Conservation (phyloP, 192 early-diverging fungal genomes). For the Funneliformis geosporum region DNA sequence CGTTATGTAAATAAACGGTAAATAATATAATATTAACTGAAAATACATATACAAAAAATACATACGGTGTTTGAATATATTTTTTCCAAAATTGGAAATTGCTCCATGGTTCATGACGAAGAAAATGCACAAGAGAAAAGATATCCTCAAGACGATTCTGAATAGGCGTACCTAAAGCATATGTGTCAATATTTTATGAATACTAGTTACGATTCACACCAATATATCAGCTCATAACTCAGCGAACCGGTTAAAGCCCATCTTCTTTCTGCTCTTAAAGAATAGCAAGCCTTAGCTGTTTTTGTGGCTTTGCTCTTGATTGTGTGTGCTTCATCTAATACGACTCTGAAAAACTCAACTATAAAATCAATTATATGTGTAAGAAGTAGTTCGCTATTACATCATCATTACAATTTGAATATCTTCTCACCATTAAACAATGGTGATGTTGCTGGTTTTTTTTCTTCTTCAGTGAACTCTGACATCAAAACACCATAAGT, state of each 20-base stretch:
- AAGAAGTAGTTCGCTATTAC: not conserved
- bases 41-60: slow-evolving; percentile 36
- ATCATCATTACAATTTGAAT: not conserved
- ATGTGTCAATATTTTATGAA: not conserved
- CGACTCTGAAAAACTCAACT: slow-evolving; percentile 81
- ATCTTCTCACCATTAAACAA: not conserved
- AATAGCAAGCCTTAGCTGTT: slow-evolving; percentile 72
- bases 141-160: slow-evolving; percentile 85
- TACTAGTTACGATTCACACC: not conserved
- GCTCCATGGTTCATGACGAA: slow-evolving; percentile 69
- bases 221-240: not conserved
- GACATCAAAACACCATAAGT: slow-evolving; percentile 54
- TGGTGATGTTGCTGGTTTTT: not conserved
- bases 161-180: slow-evolving; percentile 77
- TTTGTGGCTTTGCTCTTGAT: slow-evolving; percentile 82
- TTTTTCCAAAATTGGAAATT: slow-evolving; percentile 76
- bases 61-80: slow-evolving; percentile 75
- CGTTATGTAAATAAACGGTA: not conserved
- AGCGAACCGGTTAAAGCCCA: slow-evolving; percentile 77
- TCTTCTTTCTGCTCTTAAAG: slow-evolving; percentile 64
- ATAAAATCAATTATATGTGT: slow-evolving; percentile 38
- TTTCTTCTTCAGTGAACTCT: slow-evolving; percentile 35
- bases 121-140: slow-evolving; percentile 81
- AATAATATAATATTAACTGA: not conserved
- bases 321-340: slow-evolving; percentile 94